Evolutionary conservation across 331 rosid genomes (phyloP), one percentile per base, ranked within the genome.

Genomic region (Cucumis variabilis): DNA sequence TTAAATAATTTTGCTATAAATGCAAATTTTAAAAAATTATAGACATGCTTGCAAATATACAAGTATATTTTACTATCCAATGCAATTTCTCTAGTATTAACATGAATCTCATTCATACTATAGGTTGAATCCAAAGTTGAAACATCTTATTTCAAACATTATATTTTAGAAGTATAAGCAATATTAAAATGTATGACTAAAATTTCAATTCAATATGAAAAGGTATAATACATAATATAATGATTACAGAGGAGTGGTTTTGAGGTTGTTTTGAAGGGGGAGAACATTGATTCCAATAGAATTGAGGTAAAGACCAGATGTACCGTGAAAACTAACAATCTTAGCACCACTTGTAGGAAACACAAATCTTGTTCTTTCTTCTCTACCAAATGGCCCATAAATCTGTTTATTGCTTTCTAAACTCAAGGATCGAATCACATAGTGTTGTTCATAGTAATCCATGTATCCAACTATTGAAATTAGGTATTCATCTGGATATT

Each of bases 311-410:
- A 9, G 13, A 23, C 27, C 20, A 21, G 70, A 65, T 65, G 9
- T 65, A 11, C 70, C 79, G 19, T 73, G 79, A 41, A 73, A 73
- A 73, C 79, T 15, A 73, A 73, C 53, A 23, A 73, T 37, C 53
- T 73, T 73, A 73, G 53, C 51, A 0, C 51, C 51, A 30, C n/a
- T 73, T 20, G 79, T 73, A 3, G 79, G 79, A 41, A 73, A 37
- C 27, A 48, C 44, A 73, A 73, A 73, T 8, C 13, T 19, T 9
- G 14, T 73, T 73, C 79, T 53, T 73, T 37, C 53, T 73, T 73
- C 79, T 1, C 1, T 4, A 73, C 79, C 79, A 19, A 30, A 73
- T 73, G 79, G 79, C 14, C 79, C 79, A 73, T 73, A 17, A 17
- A 16, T 30, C 53, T 9, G 3, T 73, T 73, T 16, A 12, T 73